These are phyloP conservation scores for Arthrobotrys pseudoclavata DNA, from an alignment of 2,329 filamentous ascomycete genomes.

Conservation along the genomic window DNA sequence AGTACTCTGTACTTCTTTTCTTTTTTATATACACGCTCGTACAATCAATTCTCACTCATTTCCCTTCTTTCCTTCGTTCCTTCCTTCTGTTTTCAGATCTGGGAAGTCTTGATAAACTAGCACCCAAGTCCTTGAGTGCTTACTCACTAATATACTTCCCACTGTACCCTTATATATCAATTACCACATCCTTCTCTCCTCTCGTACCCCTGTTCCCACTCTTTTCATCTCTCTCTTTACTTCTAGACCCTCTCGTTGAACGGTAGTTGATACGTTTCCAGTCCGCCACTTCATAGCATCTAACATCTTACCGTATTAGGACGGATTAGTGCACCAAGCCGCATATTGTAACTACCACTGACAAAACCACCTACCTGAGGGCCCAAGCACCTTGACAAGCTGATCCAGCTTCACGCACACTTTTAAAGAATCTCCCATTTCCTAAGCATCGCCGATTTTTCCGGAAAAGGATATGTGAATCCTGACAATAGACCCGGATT, in stretches of 20 bases:
- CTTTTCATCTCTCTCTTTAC: constrained; percentile 4
- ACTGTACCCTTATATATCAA: no score
- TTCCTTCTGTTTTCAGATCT: no score
- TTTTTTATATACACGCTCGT: no score
- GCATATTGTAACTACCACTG: constrained; percentile 17
- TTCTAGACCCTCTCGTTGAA: background rate
- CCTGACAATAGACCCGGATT: background rate
- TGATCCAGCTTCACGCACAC: constrained; percentile 12
- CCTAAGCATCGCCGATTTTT: background rate
- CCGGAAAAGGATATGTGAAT: constrained; percentile 22
- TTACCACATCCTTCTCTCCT: background rate
- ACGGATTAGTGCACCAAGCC: constrained; percentile 15
- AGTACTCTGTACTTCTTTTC: no score
- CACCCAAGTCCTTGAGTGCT: no score
- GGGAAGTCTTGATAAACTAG: no score
- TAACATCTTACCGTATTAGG: constrained; percentile 28
- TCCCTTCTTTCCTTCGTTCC: no score
- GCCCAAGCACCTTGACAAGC: constrained; percentile 2
- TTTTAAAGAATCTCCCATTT: background rate
- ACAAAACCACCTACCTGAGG: constrained; percentile 13
- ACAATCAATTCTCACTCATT: no score
- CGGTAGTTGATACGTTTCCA: background rate
- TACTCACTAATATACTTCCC: no score
- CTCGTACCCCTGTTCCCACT: constrained; percentile 13
- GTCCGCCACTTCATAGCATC: constrained; percentile 17